These are phyloP conservation scores for Singerocomus inundabilis DNA, from an alignment of 1,284 basidiomycete genomes.

Conservation along the genomic window DNA sequence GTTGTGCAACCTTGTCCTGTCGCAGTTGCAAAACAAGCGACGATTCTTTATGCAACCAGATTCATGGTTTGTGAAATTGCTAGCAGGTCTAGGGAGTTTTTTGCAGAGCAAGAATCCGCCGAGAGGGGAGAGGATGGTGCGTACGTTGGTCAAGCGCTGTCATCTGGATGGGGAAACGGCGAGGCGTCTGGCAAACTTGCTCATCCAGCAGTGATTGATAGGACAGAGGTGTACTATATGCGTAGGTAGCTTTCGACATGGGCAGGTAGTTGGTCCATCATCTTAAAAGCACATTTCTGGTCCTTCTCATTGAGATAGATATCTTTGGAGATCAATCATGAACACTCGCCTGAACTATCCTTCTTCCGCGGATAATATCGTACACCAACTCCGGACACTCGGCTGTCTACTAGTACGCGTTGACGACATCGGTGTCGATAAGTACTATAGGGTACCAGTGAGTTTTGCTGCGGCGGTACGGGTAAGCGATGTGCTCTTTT, in stretches of 20 bases:
- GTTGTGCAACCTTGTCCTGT: conserved; percentile 20
- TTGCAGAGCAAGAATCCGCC: conserved; percentile 24
- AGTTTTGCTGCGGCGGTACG: no score
- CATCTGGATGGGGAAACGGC: conserved; percentile 32
- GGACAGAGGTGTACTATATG: background rate
- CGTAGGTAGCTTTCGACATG: background rate
- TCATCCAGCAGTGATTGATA: conserved; percentile 2
- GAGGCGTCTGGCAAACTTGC: conserved; percentile 14
- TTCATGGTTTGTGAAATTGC: conserved; percentile 24
- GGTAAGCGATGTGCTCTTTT: no score
- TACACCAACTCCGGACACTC: no score
- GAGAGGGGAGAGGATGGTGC: conserved; percentile 26
- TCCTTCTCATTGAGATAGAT: no score
- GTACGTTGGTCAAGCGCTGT: conserved; percentile 27
- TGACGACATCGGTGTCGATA: no score
- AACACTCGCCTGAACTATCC: no score
- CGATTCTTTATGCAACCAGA: conserved; percentile 28
- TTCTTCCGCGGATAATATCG: no score
- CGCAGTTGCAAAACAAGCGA: conserved; percentile 11
- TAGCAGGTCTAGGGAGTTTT: conserved; percentile 22
- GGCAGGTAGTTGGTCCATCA: background rate
- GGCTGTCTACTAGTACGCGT: no score
- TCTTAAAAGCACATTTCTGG: no score
- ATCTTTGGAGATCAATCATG: no score
- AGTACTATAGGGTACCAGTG: no score